Conservation (phyloP, 352 stramenopile genomes). For the Thraustotheca clavata region DNA sequence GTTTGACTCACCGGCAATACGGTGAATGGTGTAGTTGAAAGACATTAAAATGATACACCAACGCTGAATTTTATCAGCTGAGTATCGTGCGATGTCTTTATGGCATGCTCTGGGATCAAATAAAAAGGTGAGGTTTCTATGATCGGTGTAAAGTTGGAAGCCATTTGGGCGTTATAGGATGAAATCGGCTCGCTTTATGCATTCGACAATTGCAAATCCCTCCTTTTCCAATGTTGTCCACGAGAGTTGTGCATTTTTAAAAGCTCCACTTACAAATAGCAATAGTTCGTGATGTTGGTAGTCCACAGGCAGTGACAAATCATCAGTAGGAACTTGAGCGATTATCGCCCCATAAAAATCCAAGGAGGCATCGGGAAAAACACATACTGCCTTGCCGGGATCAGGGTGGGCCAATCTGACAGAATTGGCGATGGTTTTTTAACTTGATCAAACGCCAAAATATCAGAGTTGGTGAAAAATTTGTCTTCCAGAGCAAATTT, state of each 20-base stretch:
- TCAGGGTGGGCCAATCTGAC: slow-evolving; percentile 3
- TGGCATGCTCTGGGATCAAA: slow-evolving; percentile 9
- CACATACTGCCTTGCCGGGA: neutral
- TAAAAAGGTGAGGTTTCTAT: slow-evolving; percentile 18
- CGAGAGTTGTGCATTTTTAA: neutral
- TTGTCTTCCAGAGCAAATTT: neutral
- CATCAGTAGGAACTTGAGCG: neutral
- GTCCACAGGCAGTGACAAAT: neutral
- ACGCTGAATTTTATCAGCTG: slow-evolving; percentile 11
- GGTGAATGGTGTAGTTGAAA: slow-evolving; percentile 19
- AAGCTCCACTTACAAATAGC: slow-evolving; percentile 9
- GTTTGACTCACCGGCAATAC: slow-evolving; percentile 14
- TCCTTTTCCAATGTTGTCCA: slow-evolving; percentile 17
- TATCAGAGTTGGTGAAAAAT: too few relatives aligned
- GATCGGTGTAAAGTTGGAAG: slow-evolving; percentile 9
- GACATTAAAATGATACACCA: slow-evolving; percentile 17
- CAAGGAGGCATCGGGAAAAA: slow-evolving; percentile 3
- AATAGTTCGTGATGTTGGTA: slow-evolving; percentile 6
- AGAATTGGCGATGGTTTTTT: neutral
- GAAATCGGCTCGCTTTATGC: neutral
- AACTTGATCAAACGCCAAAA: neutral
- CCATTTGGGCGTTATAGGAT: neutral
- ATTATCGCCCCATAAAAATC: slow-evolving; percentile 5
- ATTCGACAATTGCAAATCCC: slow-evolving; percentile 5
- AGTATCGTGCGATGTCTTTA: neutral